Evolutionary conservation across 257 asterid species (phyloP), one percentile per base, ranked within the genome.

Genomic region (Nyctanthes arbortristis): DNA sequence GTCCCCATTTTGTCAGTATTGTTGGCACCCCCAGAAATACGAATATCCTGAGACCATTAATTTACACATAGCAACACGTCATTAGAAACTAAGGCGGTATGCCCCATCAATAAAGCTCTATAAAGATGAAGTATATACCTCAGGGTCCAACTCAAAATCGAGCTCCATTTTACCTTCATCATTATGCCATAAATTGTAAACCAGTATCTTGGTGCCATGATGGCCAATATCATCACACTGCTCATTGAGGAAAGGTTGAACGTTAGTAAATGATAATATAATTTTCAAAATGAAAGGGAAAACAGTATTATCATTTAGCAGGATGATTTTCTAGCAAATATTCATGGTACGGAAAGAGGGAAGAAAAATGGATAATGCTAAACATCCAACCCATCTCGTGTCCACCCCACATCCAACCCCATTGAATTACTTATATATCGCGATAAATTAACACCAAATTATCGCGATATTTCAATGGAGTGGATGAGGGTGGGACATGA

Each of bases 101-200:
- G 37, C 58, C 14, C 52, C 33, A 32, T 47, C 45, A 68, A 10
- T 67, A 67, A 62, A 73, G 36, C 10, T 20, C 59, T 65, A 69
- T 56, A 40, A 67, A 63, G 74, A 75, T 37, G 56, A 75, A 73
- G 68, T 47, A 61, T 39, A 65, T 74, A 90, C 97, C 97, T 90
- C 88, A 4, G 87, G 81, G 83, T 90, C 96, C 20, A 91, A 77
- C 63, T 83, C 92, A 56, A 93, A 90, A 77, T 90, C 88, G 1
- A 93, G 98, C 89, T 93, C 98, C 83, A 82, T 37, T 61, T 80
- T 43, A n/a, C 95, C 92, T 34, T 87, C 93, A 81, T 87, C 82
- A 27, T 73, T 82, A 69, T 71, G 82, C 98, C 98, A 93, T 81
- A 93, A 78, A 80, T 88, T 93, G 72, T 87, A 93, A 61, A 93